These are phyloP conservation scores for Blastocrithidia nonstop DNA, from an alignment of 208 protist genomes.

Conservation along the genomic window DNA sequence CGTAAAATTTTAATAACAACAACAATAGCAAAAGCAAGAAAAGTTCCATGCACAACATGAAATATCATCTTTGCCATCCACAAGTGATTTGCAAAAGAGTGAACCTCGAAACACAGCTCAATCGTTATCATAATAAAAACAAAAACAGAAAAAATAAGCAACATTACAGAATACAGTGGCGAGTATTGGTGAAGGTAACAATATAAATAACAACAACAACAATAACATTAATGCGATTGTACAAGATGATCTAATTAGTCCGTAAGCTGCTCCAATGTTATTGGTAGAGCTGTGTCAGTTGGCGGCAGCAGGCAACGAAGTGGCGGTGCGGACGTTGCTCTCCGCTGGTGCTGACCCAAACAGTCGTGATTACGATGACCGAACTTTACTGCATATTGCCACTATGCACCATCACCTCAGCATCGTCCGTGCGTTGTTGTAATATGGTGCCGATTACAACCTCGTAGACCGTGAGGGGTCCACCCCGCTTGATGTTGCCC, in stretches of 20 bases:
- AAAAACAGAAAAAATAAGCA: constrained; percentile 9
- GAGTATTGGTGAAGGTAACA: background rate
- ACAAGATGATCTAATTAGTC: constrained; percentile 24
- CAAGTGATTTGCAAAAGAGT: no score
- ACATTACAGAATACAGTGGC: no score
- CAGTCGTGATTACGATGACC: constrained; percentile 62
- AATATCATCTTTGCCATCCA: no score
- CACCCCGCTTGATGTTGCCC: constrained; percentile 41
- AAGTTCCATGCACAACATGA: no score
- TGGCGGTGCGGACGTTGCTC: constrained; percentile 50
- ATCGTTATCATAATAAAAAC: no score
- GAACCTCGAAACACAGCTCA: no score
- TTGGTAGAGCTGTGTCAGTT: constrained; percentile 69
- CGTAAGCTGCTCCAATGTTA: constrained; percentile 48
- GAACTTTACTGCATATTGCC: constrained; percentile 72
- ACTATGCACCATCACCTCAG: constrained; percentile 27
- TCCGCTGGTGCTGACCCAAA: constrained; percentile 60
- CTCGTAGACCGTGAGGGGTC: constrained; percentile 43
- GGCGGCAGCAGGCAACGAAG: constrained; percentile 37
- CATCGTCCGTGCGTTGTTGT: constrained; percentile 44
- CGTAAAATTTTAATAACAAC: no score
- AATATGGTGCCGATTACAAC: constrained; percentile 39
- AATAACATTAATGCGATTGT: constrained; percentile 5
- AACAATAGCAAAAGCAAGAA: constrained; percentile 10
- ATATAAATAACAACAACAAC: constrained; percentile 1